A percentile compares a stretch with the other conserved stretches of the same genome.
phyloP scores from a whole-genome alignment of 2,329 filamentous ascomycete genomes.

The Penicillium sclerotiorum region DNA sequence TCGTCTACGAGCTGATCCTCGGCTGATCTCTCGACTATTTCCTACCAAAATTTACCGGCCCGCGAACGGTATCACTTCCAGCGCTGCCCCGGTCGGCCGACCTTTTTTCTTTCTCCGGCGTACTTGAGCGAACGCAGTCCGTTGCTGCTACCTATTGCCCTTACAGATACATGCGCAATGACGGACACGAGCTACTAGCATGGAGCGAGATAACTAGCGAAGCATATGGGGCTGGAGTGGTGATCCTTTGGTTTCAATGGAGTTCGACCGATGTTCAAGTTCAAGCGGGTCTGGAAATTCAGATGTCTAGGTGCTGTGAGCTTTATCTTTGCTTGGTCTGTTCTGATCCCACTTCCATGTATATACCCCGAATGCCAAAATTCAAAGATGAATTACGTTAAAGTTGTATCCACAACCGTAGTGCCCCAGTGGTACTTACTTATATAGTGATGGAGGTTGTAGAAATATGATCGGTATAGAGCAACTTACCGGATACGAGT shows the following conservation, averaged over 20 bases:
- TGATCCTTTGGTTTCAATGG: no score
- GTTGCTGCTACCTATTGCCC: background rate
- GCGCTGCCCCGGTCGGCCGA: background rate
- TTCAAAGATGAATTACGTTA: no score
- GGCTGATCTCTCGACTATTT: conserved; percentile 55
- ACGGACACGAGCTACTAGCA: conserved; percentile 11
- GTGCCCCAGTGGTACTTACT: no score
- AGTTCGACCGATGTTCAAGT: no score
- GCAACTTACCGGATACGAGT: no score
- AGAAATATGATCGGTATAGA: background rate
- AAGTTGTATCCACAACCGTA: no score
- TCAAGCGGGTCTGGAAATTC: no score
- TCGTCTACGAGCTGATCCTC: conserved; percentile 77
- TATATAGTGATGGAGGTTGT: background rate
- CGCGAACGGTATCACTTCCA: background rate
- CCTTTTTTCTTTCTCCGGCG: background rate
- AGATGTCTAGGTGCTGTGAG: no score
- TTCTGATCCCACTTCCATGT: background rate
- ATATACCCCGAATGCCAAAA: conserved; percentile 4
- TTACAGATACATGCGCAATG: conserved; percentile 9
- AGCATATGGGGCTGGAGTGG: background rate
- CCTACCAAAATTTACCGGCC: background rate
- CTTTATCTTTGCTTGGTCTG: background rate
- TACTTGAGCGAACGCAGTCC: background rate
- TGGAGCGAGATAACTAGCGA: background rate